Base-by-base conservation (phyloP, 1,284 basidiomycete genomes). In the Rhodotorula sp. region DNA sequence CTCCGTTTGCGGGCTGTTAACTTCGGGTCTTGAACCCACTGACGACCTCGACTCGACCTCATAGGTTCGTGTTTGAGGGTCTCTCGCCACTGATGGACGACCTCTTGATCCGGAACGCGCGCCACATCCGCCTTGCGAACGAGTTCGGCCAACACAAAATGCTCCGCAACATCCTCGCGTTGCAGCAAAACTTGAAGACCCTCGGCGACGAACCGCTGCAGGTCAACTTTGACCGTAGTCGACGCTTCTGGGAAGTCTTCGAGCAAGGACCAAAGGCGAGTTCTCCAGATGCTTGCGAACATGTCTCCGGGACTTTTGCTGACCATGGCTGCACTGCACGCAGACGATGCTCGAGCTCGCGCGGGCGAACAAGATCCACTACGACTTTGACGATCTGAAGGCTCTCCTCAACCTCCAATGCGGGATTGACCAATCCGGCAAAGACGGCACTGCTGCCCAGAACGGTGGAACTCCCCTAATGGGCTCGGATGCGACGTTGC, bases 171-270 rank as follows among this genome's bases (percentile, higher is more conserved):
- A 90, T 97, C 58, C 84, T 94, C 33, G 91, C 95, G 20, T 84
- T 99, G 33, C 94, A 96, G 79, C 95, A 99, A 80, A 91, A 91
- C 76, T 85, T 97, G 75, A 92, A 93, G 78, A 88, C 89, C 15
- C 86, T 95, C 64, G 85, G 87, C 44, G 77, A 78, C 63, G 85
- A 86, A 67, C 82, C 83, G 60, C 83, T 85, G 65, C 85, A 87
- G 67, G 86, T 87, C 8, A 87, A 90, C 71, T 89, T 98, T 71
- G 86, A 89, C 64, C 85, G 87, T 29, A 89, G 88, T 6, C 88
- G 90, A 75, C 84, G 84, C 58, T 96, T 93, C 81, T 98, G 92
- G 82, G 85, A 88, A 22, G 80, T 96, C 64, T 95, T 91, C 79
- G 84, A 84, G 55, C 78, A 86, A 18, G 85, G 88, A 7, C 92